These are phyloP conservation scores for Raffaelea albimanens DNA, from an alignment of 2,329 filamentous ascomycete species.

Conservation along the genomic window DNA sequence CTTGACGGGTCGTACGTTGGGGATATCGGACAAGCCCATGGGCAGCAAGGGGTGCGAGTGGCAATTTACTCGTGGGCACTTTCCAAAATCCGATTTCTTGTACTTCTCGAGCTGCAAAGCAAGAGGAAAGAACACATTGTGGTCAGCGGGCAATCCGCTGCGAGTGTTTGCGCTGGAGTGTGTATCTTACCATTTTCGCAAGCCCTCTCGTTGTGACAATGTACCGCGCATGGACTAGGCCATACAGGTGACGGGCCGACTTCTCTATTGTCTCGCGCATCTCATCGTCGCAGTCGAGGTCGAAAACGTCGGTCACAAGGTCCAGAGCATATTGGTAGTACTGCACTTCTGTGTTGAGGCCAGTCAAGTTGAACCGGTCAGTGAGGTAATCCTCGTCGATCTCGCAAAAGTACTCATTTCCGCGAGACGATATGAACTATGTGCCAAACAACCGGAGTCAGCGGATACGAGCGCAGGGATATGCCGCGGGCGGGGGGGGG, in stretches of 20 bases:
- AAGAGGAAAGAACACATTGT: neutral
- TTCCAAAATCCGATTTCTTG: slow-evolving; percentile 96
- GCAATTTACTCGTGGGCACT: slow-evolving; percentile 94
- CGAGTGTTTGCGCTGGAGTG: neutral
- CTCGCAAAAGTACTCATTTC: slow-evolving; percentile 99
- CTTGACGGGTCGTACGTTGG: slow-evolving; percentile 84
- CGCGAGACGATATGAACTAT: slow-evolving; percentile 94
- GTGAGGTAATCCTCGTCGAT: slow-evolving; percentile 99
- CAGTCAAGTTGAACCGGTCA: slow-evolving; percentile 95
- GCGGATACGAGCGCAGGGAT: no score
- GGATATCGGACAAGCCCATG: slow-evolving; percentile 85
- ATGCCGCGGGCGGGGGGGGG: no score
- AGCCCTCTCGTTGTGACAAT: slow-evolving; percentile 92
- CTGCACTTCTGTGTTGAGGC: slow-evolving; percentile 92
- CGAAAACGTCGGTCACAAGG: slow-evolving; percentile 95
- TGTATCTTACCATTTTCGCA: slow-evolving; percentile 74
- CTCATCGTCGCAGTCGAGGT: slow-evolving; percentile 96
- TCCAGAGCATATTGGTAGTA: slow-evolving; percentile 99
- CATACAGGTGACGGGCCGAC: slow-evolving; percentile 89
- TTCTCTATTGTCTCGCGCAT: slow-evolving; percentile 98
- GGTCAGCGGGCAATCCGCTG: no score
- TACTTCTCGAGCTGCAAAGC: slow-evolving; percentile 81
- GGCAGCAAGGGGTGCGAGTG: slow-evolving; percentile 87
- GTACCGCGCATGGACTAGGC: slow-evolving; percentile 90
- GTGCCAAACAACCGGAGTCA: neutral